Percentiles rank a stretch among this genome's conserved stretches.
Evolutionary conservation across 768 basidiomycete genomes (phyloP).

Genomic region (Paxillus involutus): DNA sequence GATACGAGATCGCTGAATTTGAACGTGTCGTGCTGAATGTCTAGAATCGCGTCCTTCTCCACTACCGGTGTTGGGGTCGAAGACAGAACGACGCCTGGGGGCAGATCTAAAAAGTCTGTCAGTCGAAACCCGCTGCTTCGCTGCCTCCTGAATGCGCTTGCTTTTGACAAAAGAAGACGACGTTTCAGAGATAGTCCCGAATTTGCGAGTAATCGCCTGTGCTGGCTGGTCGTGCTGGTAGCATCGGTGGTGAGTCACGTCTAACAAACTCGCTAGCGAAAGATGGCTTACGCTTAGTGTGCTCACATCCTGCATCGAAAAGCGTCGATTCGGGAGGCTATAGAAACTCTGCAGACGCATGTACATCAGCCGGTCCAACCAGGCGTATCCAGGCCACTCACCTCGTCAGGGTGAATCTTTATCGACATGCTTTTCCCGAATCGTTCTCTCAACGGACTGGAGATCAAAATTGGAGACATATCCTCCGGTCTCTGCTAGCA

Average conservation of each 20-base stretch:
- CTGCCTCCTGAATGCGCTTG: conserved; percentile 4
- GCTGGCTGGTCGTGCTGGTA: neutral
- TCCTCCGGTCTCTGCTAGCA: conserved; percentile 21
- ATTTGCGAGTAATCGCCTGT: conserved; percentile 15
- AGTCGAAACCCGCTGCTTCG: conserved; percentile 12
- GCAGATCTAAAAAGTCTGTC: conserved; percentile 9
- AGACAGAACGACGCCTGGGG: neutral
- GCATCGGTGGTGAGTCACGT: neutral
- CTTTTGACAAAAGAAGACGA: conserved; percentile 5
- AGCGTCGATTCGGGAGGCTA: conserved; percentile 29
- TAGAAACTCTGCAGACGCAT: conserved; percentile 20
- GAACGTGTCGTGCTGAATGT: neutral
- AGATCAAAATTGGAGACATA: conserved; percentile 20
- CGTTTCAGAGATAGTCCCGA: conserved; percentile 27
- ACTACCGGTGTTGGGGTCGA: neutral
- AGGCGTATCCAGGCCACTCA: conserved; percentile 8
- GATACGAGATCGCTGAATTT: neutral
- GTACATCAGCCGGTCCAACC: neutral
- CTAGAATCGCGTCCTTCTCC: neutral
- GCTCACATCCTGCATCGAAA: conserved; percentile 26
- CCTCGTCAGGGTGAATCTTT: conserved; percentile 25
- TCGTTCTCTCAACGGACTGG: conserved; percentile 28
- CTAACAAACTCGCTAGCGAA: neutral
- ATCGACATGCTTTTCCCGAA: conserved; percentile 30
- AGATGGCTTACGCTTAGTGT: conserved; percentile 13